phyloP scores from a whole-genome alignment of 345 rosid genomes.

The Sonneratia alba region DNA sequence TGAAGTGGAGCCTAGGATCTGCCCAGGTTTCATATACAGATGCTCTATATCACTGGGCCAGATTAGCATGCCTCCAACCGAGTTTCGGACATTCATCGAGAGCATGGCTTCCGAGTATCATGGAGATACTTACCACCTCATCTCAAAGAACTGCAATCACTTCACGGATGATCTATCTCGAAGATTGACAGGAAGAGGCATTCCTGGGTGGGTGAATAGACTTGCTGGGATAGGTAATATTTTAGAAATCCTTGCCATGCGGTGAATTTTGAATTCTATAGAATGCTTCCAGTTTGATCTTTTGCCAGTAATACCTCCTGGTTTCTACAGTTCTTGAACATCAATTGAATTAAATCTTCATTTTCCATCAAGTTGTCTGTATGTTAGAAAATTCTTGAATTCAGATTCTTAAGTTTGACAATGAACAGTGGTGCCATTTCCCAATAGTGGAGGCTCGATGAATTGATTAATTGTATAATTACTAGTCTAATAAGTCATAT shows the following conservation, averaged over 20 bases:
- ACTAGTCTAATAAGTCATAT: neutral
- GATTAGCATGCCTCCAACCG: slow-evolving; percentile 35
- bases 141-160: slow-evolving; percentile 76
- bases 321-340: no score
- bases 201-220: slow-evolving; percentile 80
- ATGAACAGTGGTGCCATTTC: neutral
- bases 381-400: no score
- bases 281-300: neutral
- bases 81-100: slow-evolving; percentile 52
- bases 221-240: slow-evolving; percentile 56
- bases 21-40: slow-evolving; percentile 62
- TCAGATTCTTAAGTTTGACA: no score
- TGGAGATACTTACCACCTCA: slow-evolving; percentile 73
- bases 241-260: neutral
- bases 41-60: slow-evolving; percentile 41
- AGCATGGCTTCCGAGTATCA: slow-evolving; percentile 58
- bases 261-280: neutral
- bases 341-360: no score
- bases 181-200: slow-evolving; percentile 45
- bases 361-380: no score
- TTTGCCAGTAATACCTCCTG: neutral
- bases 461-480: neutral
- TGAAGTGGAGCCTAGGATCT: slow-evolving; percentile 64
- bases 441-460: neutral
- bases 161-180: slow-evolving; percentile 49